These are phyloP conservation scores for Colletotrichum coccodes DNA, from an alignment of 2,329 filamentous ascomycete species.

Conservation along the genomic window DNA sequence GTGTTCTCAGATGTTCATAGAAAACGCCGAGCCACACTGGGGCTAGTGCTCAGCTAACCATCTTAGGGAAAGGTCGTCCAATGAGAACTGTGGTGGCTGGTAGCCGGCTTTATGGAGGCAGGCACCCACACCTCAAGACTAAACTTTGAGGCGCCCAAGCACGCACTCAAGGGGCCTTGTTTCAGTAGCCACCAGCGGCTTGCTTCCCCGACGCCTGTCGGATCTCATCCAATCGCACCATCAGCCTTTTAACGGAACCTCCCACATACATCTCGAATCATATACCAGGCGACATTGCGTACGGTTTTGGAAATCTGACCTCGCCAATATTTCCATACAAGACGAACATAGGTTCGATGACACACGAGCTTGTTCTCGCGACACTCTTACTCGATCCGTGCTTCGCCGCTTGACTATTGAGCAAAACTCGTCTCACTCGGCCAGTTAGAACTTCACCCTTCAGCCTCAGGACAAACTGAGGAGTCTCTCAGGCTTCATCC, in stretches of 20 bases:
- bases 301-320: background rate
- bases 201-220: constrained; percentile 4
- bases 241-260: constrained; percentile 9
- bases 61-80: background rate
- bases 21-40: constrained; percentile 2
- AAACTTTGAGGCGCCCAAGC: background rate
- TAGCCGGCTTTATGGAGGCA: background rate
- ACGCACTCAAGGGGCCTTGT: background rate
- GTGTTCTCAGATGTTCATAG: background rate
- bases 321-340: background rate
- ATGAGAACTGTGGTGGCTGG: background rate
- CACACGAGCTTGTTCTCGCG: background rate
- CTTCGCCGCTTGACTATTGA: background rate
- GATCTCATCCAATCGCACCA: constrained; percentile 17
- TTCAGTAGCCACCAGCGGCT: constrained; percentile 10
- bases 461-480: constrained; percentile 8
- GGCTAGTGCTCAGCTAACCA: background rate
- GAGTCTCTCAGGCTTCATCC: background rate
- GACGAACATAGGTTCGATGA: background rate
- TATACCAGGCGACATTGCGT: background rate
- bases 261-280: constrained; percentile 19
- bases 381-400: background rate
- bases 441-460: background rate
- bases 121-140: constrained; percentile 12
- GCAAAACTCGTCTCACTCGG: constrained; percentile 2